phyloP scores from a whole-genome alignment of 768 basidiomycete species.

The Arthromyces matolae region DNA sequence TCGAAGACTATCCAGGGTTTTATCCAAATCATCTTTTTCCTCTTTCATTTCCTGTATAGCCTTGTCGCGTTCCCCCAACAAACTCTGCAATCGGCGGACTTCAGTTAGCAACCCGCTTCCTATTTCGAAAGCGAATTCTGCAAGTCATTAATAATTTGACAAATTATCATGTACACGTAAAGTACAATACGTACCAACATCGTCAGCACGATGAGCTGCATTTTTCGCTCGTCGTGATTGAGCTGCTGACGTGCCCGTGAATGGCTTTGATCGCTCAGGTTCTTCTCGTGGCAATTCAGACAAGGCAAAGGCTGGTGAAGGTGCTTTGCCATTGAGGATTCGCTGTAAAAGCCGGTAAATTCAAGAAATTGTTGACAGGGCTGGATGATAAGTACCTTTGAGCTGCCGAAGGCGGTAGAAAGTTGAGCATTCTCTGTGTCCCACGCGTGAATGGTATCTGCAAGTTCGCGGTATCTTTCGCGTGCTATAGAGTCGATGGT shows the following conservation, averaged over 20 bases:
- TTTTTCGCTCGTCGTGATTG: conserved; percentile 90
- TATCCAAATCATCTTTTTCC: conserved; percentile 87
- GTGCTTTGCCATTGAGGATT: conserved; percentile 39
- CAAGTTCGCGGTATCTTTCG: conserved; percentile 72
- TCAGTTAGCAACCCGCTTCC: conserved; percentile 89
- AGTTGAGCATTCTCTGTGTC: conserved; percentile 76
- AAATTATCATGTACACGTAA: conserved; percentile 10
- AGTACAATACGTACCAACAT: conserved; percentile 69
- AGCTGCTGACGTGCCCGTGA: conserved; percentile 69
- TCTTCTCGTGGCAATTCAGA: conserved; percentile 57
- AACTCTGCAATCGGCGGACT: conserved; percentile 84
- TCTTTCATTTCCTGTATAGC: conserved; percentile 88
- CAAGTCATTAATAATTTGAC: conserved; percentile 16
- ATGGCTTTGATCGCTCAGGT: conserved; percentile 57
- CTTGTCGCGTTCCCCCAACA: conserved; percentile 90
- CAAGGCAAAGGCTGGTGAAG: conserved; percentile 42
- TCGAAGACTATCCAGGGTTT: conserved; percentile 69
- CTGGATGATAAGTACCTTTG: no score
- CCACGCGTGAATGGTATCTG: conserved; percentile 73
- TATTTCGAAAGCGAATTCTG: conserved; percentile 98
- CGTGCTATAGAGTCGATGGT: conserved; percentile 65
- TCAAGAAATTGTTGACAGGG: conserved; percentile 21
- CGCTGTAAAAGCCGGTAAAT: conserved; percentile 27
- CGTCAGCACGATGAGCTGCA: conserved; percentile 84
- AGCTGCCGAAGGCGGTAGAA: conserved; percentile 58